Conservation (phyloP, 495 filamentous ascomycete genomes). For the Xylaria scruposa region DNA sequence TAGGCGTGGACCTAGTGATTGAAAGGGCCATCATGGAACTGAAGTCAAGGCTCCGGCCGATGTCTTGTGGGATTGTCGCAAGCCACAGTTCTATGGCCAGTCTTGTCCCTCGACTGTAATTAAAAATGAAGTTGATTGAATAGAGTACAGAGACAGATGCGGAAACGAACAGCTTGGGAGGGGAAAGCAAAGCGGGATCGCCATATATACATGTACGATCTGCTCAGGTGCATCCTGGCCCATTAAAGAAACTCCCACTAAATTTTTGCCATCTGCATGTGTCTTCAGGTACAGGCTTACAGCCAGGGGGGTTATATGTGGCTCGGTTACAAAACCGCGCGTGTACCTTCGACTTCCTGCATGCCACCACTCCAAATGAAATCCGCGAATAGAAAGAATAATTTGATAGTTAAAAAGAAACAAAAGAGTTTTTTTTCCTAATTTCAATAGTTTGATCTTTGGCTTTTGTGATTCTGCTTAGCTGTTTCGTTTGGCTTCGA, state of each 20-base stretch:
- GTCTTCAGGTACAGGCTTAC: too few species aligned
- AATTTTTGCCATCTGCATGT: not conserved
- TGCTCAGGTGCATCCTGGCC: not conserved
- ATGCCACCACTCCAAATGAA: not conserved
- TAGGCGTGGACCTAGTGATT: constrained; percentile 6
- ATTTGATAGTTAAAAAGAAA: not conserved
- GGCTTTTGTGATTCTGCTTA: not conserved
- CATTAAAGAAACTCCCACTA: not conserved
- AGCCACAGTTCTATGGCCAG: not conserved
- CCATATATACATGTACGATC: constrained; percentile 3
- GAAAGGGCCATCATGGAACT: not conserved
- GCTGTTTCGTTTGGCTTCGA: not conserved
- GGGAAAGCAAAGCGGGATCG: constrained; percentile 3
- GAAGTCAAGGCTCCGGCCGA: not conserved
- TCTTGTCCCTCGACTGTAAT: not conserved
- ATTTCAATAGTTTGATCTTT: not conserved
- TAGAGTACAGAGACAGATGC: not conserved
- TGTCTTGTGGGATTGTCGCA: not conserved
- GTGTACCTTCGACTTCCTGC: not conserved
- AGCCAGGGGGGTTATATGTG: not conserved
- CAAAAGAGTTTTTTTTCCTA: not conserved
- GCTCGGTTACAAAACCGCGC: not conserved
- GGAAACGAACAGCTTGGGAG: not conserved
- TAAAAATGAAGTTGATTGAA: not conserved
- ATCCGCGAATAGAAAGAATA: not conserved